Base-by-base conservation (phyloP, 192 early-diverging fungal species). In the Coemansia sp. region DNA sequence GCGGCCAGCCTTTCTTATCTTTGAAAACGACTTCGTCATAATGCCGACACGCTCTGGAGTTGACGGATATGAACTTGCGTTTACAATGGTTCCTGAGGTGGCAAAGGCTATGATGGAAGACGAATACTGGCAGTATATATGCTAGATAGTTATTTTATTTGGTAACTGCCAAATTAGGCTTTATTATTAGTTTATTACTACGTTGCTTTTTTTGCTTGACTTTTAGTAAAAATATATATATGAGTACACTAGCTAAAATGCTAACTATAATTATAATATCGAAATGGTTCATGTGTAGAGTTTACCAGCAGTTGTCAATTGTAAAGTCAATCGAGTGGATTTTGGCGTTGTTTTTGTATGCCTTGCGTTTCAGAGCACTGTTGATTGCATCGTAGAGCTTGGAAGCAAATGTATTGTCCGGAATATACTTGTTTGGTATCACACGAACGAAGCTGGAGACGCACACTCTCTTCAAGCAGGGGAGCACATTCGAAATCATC, bases 251-350 rank as follows among this genome's bases (percentile, higher is more conserved):
- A 18, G 16, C 8, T 19, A 16, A 49, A 49, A 49, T 49, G 48
- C 5, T 19, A 49, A 19, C n/a, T 49, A 49, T 1, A 32, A 32
- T 32, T 32, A 32, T 32, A 32, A 32, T 32, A 32, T 32, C 32
- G 32, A 32, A 32, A 32, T 32, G 32, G 32, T 32, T 32, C 32
- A 32, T 4, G 32, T 32, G 4, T 32, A 32, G 32, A 32, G 32
- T 2, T 26, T 59, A 59, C 57, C 57, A 59, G 57, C 57, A 59
- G 11, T 59, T 59, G 39, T 59, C 39, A 16, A 59, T 59, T 41
- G n/a, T 16, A 41, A 18, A 8, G 18, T 59, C 8, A 16, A 59
- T 37, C 1, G 37, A 40, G 16, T 59, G 57, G 16, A 59, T 37
- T 3, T 19, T 39, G 37, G 57, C 5, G 5, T 41, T 59, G 37